Percentiles rank a stretch among this genome's conserved stretches.
Evolutionary conservation across 164 flowering plant species (phyloP).

Genomic region (Annona cherimola): DNA sequence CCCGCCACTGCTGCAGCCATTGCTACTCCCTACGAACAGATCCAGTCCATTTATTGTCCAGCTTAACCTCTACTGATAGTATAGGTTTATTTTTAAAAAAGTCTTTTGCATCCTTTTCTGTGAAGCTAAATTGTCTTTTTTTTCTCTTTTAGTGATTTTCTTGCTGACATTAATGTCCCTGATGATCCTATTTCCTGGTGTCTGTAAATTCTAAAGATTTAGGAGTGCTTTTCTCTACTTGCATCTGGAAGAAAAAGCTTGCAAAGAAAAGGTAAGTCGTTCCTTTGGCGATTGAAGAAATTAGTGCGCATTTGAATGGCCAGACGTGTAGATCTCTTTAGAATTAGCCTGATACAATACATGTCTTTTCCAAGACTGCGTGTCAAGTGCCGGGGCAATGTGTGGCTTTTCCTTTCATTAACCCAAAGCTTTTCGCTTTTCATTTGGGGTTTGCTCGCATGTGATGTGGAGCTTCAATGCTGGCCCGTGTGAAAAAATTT

Average conservation of each 20-base stretch:
- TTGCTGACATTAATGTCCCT: neutral
- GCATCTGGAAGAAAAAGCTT: neutral
- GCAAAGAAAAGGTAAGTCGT: neutral
- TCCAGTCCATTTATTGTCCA: neutral
- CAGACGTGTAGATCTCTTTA: too few relatives aligned
- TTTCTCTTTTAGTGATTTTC: too few relatives aligned
- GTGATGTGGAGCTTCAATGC: too few relatives aligned
- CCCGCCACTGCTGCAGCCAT: neutral
- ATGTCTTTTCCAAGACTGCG: too few relatives aligned
- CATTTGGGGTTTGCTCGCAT: too few relatives aligned
- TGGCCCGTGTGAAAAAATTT: too few relatives aligned
- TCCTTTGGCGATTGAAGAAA: neutral
- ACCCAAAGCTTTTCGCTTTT: too few relatives aligned
- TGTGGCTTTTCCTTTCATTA: too few relatives aligned
- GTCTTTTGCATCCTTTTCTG: neutral
- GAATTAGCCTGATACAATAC: too few relatives aligned
- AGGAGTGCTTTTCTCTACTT: neutral
- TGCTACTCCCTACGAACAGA: neutral
- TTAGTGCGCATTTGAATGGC: neutral
- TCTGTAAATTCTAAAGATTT: neutral
- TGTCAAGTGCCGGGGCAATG: too few relatives aligned
- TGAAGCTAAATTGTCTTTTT: neutral
- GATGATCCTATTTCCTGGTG: neutral
- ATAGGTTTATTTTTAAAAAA: neutral
- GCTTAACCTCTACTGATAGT: neutral